phyloP scores from a whole-genome alignment of 2,329 filamentous ascomycete species.

The Clarireedia sp. region DNA sequence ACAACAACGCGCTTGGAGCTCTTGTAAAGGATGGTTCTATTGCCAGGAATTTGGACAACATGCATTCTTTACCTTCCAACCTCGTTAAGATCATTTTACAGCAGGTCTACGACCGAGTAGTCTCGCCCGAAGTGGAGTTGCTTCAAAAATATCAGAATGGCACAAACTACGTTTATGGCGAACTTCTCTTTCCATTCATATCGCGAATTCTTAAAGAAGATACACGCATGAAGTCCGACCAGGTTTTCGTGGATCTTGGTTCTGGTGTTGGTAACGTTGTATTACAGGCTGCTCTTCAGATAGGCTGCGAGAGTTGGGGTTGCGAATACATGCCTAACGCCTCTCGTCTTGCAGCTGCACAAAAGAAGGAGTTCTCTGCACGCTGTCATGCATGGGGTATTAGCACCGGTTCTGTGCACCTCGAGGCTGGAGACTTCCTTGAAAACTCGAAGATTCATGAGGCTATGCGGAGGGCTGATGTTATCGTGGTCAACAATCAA shows the following conservation, averaged over 20 bases:
- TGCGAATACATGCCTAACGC: slow-evolving; percentile 95
- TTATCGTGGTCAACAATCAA: slow-evolving; percentile 97
- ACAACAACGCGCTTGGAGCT: slow-evolving; percentile 62
- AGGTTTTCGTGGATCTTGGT: slow-evolving; percentile 89
- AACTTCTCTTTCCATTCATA: slow-evolving; percentile 78
- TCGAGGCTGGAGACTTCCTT: slow-evolving; percentile 80
- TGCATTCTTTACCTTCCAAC: slow-evolving; percentile 61
- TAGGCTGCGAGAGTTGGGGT: slow-evolving; percentile 91
- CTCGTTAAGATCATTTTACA: slow-evolving; percentile 74
- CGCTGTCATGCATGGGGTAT: slow-evolving; percentile 87
- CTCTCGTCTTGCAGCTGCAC: slow-evolving; percentile 70
- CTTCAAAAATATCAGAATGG: slow-evolving; percentile 82
- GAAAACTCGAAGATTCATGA: slow-evolving; percentile 61
- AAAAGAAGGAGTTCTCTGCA: slow-evolving; percentile 75
- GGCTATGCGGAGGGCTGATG: slow-evolving; percentile 76
- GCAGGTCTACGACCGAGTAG: slow-evolving; percentile 86
- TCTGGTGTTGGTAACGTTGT: slow-evolving; percentile 96
- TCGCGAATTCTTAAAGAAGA: slow-evolving; percentile 66
- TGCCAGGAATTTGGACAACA: slow-evolving; percentile 59
- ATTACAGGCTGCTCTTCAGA: slow-evolving; percentile 84
- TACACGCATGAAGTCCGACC: slow-evolving; percentile 68
- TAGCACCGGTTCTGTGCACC: slow-evolving; percentile 65
- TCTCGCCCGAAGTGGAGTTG: slow-evolving; percentile 79
- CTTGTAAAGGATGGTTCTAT: slow-evolving; percentile 66
- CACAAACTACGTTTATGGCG: slow-evolving; percentile 90